A percentile compares a stretch with the other conserved stretches of the same genome.
Evolutionary conservation across 768 basidiomycete species (phyloP).

Genomic region (Lactifluus pinguis): DNA sequence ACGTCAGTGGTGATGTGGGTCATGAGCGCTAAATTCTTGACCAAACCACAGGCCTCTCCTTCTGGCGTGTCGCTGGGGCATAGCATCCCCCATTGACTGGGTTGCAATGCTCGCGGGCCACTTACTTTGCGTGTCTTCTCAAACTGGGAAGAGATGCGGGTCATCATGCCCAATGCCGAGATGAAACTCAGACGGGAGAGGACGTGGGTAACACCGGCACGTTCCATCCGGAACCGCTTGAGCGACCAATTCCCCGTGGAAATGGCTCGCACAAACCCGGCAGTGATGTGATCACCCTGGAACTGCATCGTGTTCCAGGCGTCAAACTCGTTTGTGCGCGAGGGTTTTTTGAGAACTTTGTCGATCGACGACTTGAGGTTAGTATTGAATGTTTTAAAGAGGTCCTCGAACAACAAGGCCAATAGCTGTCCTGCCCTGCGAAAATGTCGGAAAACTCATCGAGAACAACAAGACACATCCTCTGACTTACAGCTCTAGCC

Average conservation of each 20-base stretch:
- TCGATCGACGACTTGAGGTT: slow-evolving; percentile 94
- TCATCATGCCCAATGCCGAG: slow-evolving; percentile 99
- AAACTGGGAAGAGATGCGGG: slow-evolving; percentile 95
- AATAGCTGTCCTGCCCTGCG: slow-evolving; percentile 88
- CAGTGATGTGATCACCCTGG: slow-evolving; percentile 92
- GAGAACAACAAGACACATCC: neutral
- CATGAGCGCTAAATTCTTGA: slow-evolving; percentile 98
- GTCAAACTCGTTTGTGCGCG: slow-evolving; percentile 89
- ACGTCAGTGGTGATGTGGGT: slow-evolving; percentile 99
- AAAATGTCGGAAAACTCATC: neutral
- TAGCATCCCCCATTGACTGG: slow-evolving; percentile 98
- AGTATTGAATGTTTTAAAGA: slow-evolving; percentile 97
- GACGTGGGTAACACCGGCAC: slow-evolving; percentile 97
- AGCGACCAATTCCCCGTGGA: slow-evolving; percentile 99
- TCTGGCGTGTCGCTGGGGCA: slow-evolving; percentile 99
- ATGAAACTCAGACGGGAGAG: slow-evolving; percentile 93
- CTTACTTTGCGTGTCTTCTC: slow-evolving; percentile 99
- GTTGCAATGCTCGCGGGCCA: slow-evolving; percentile 92
- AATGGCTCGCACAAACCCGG: slow-evolving; percentile 93
- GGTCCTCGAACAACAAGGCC: slow-evolving; percentile 91
- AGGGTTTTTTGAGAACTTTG: slow-evolving; percentile 94
- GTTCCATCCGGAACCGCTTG: slow-evolving; percentile 99
- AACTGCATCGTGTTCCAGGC: slow-evolving; percentile 92
- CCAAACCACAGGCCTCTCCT: slow-evolving; percentile 97
- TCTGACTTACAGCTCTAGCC: slow-evolving; percentile 79